phyloP scores from a whole-genome alignment of 1,284 basidiomycete genomes.

The Sphagnurus paluster region DNA sequence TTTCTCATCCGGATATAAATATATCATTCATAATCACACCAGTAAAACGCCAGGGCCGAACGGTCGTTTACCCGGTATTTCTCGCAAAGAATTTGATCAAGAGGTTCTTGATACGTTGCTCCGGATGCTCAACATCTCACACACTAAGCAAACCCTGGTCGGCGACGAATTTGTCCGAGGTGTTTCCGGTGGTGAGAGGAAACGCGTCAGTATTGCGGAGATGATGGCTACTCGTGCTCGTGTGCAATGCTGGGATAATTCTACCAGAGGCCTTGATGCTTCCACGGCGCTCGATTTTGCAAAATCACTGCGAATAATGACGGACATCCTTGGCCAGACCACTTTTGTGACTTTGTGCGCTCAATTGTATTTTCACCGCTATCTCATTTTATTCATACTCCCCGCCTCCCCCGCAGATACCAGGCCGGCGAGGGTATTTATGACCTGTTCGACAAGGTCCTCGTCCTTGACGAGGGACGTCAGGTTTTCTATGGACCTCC shows the following conservation, averaged over 20 bases:
- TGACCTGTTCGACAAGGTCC: constrained; percentile 79
- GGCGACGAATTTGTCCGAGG: constrained; percentile 86
- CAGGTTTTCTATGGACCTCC: constrained; percentile 83
- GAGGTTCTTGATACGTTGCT: constrained; percentile 65
- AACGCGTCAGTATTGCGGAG: constrained; percentile 87
- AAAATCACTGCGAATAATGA: constrained; percentile 73
- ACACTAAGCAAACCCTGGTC: constrained; percentile 76
- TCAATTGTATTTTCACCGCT: constrained; percentile 18
- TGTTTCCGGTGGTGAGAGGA: constrained; percentile 84
- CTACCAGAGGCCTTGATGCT: constrained; percentile 84
- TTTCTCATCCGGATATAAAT: neutral
- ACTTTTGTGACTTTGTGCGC: constrained; percentile 77
- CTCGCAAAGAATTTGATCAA: constrained; percentile 57
- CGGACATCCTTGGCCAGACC: constrained; percentile 74
- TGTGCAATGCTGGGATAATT: constrained; percentile 84
- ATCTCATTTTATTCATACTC: constrained; percentile 1
- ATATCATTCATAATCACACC: constrained; percentile 8
- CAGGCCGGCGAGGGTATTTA: constrained; percentile 82
- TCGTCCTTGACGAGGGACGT: constrained; percentile 79
- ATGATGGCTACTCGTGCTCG: constrained; percentile 80
- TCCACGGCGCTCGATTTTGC: constrained; percentile 82
- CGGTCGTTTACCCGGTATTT: constrained; percentile 67
- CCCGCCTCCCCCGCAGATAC: no score
- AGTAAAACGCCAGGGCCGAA: constrained; percentile 63
- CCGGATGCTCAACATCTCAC: constrained; percentile 79